Evolutionary conservation across 371 early-diverging fungal genomes (phyloP), one percentile per base, ranked within the genome.

Genomic region (Apophysomyces sp.): DNA sequence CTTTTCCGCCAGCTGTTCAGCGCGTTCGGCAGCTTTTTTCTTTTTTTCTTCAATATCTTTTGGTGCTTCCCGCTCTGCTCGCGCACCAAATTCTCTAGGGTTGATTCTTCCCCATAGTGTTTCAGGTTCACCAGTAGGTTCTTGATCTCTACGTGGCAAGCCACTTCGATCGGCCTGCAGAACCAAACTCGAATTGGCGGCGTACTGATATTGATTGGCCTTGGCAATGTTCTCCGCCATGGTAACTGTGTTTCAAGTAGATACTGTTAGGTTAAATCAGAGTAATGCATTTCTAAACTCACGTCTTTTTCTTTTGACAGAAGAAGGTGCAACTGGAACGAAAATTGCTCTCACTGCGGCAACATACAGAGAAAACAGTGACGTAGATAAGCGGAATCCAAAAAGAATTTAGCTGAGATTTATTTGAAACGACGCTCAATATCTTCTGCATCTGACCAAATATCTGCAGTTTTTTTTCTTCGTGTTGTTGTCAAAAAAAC

Each of bases 81-180:
- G 80, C 52, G 86, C 82, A 57, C 99, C 99, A 78, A 98, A 94
- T 30, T 88, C 86, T 67, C 88, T 90, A 8, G 89, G 84, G 72
- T 93, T 85, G 16, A 98, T 89, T 41, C 87, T 84, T 29, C 97
- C 98, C 80, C 83, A 89, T 30, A 98, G 80, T 3, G 96, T 83
- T 70, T 95, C 98, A 28, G 95, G 91, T 67, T 98, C 98, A n/a
- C 97, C 98, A 24, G 94, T 91, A 24, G 97, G 96, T 69, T 98
- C 98, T 60, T 94, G 84, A 81, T 92, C 93, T 56, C 97, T 85
- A 27, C 95, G 90, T 30, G 94, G 88, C 36, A 90, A 76, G 11
- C 83, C 84, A 56, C 92, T 85, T 27, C 98, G 85, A 72, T 95
- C 93, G 18, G 93, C 90, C 53, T 92, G 92, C 21, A 97, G 84